phyloP scores from a whole-genome alignment of 2,329 filamentous ascomycete genomes.

The Aspergillus neotritici region DNA sequence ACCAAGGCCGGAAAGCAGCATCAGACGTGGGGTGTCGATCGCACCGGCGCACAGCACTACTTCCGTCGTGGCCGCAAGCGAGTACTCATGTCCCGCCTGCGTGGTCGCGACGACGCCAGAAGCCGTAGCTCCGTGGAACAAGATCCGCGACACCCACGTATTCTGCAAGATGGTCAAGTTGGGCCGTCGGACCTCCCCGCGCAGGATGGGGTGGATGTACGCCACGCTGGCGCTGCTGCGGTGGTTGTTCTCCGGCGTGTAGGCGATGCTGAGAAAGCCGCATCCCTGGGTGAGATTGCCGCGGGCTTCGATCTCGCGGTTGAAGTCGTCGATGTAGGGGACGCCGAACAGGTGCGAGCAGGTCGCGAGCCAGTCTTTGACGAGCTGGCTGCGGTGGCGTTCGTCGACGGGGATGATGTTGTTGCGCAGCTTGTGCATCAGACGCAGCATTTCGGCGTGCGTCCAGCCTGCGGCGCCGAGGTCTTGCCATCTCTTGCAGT shows the following conservation, averaged over 20 bases:
- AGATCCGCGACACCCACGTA: constrained; percentile 78
- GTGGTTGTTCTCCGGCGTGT: constrained; percentile 81
- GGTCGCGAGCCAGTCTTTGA: constrained; percentile 80
- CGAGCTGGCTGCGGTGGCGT: constrained; percentile 82
- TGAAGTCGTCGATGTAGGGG: constrained; percentile 79
- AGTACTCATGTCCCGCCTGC: constrained; percentile 52
- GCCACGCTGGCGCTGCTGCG: constrained; percentile 83
- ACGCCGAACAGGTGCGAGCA: constrained; percentile 75
- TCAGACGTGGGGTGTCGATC: constrained; percentile 69
- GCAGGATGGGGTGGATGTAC: constrained; percentile 89
- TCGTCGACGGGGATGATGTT: constrained; percentile 84
- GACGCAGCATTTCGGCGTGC: constrained; percentile 75
- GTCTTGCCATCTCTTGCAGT: constrained; percentile 76
- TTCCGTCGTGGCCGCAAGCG: constrained; percentile 61
- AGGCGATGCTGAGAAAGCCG: constrained; percentile 85
- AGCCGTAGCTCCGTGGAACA: constrained; percentile 63
- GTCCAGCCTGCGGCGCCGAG: constrained; percentile 79
- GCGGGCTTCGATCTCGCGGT: constrained; percentile 68
- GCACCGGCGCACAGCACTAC: constrained; percentile 75
- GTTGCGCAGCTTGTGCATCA: constrained; percentile 79
- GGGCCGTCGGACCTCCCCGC: constrained; percentile 72
- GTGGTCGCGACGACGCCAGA: constrained; percentile 67
- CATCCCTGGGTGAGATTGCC: constrained; percentile 70
- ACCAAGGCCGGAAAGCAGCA: constrained; percentile 51
- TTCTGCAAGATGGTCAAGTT: constrained; percentile 85